Evolutionary conservation across 495 filamentous ascomycete genomes (phyloP).

Genomic region (Aspergillus diversus): DNA sequence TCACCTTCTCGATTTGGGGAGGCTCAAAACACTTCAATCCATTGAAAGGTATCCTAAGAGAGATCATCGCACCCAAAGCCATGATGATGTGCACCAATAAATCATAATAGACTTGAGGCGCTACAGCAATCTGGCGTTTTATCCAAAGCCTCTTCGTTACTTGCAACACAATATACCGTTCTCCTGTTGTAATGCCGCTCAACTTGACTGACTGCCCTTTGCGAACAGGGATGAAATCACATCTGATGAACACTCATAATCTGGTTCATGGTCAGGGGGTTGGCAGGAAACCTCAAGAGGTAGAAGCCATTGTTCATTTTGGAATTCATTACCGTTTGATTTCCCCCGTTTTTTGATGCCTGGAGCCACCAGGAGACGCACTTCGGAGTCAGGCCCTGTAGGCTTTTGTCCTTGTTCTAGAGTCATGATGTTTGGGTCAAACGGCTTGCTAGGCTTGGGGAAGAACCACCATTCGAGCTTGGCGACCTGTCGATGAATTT

Average conservation of each 20-base stretch:
- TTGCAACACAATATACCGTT: no score
- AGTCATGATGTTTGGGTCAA: conserved; percentile 6
- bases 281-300: conserved; percentile 12
- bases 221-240: not conserved
- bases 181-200: no score
- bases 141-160: no score
- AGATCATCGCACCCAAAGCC: not conserved
- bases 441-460: not conserved
- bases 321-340: conserved; percentile 9
- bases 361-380: conserved; percentile 6
- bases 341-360: conserved; percentile 15
- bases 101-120: not conserved
- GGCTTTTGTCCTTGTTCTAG: not conserved
- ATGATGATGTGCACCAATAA: not conserved
- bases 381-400: not conserved
- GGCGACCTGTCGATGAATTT: conserved; percentile 12
- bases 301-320: conserved; percentile 1
- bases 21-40: not conserved
- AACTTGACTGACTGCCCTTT: no score
- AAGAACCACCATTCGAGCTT: conserved; percentile 11
- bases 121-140: not conserved
- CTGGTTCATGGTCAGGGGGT: not conserved
- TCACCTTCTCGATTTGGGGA: not conserved
- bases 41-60: not conserved
- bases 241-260: not conserved